phyloP scores from a whole-genome alignment of 768 basidiomycete species.

The Aureoboletus auriporus region DNA sequence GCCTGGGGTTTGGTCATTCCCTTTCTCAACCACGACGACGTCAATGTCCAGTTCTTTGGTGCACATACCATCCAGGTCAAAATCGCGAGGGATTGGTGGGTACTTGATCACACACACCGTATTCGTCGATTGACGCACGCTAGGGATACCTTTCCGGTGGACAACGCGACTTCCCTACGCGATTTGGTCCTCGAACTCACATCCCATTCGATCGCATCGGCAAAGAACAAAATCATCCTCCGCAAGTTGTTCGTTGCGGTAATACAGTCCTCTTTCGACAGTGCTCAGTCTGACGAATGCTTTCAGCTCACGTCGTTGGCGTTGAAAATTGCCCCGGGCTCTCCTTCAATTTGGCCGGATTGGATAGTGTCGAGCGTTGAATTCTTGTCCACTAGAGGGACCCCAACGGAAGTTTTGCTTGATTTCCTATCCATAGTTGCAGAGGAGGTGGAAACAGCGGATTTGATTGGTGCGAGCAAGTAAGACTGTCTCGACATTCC shows the following conservation, averaged over 20 bases:
- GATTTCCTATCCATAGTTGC: conserved; percentile 82
- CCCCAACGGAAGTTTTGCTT: conserved; percentile 55
- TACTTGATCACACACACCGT: background rate
- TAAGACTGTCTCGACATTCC: conserved; percentile 34
- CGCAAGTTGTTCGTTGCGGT: conserved; percentile 89
- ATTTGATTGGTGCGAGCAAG: conserved; percentile 71
- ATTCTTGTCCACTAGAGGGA: conserved; percentile 56
- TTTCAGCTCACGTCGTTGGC: conserved; percentile 65
- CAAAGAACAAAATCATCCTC: conserved; percentile 66
- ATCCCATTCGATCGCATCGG: conserved; percentile 54
- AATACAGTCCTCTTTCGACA: conserved; percentile 9
- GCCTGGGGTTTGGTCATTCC: conserved; percentile 86
- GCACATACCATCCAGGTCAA: conserved; percentile 94
- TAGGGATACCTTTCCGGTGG: conserved; percentile 74
- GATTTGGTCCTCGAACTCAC: conserved; percentile 70
- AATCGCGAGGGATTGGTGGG: conserved; percentile 88
- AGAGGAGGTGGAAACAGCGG: conserved; percentile 75
- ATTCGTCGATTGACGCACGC: conserved; percentile 5
- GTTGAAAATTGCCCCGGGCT: conserved; percentile 59
- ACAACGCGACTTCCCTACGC: conserved; percentile 54
- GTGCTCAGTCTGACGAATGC: conserved; percentile 3
- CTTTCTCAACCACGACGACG: conserved; percentile 64
- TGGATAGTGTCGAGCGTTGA: conserved; percentile 71
- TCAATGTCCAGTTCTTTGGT: conserved; percentile 91
- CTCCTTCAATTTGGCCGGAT: conserved; percentile 62